Conservation (phyloP, 2,329 filamentous ascomycete genomes). For the Microcyclospora tardicrescens region DNA sequence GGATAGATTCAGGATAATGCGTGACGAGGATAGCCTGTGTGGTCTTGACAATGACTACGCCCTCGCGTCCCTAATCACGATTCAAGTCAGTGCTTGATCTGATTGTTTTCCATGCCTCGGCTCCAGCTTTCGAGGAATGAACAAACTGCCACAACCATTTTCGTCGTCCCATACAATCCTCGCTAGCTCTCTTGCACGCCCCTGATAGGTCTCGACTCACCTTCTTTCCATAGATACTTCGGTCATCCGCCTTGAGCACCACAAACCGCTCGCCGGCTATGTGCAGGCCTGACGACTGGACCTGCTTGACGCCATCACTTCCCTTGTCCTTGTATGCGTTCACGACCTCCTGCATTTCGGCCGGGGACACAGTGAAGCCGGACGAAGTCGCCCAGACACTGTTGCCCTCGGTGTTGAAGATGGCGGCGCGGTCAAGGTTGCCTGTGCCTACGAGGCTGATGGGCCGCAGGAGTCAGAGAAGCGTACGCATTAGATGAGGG, state of each 20-base stretch:
- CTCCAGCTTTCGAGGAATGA: not conserved
- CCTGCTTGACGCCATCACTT: slow-evolving; percentile 46
- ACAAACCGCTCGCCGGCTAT: slow-evolving; percentile 68
- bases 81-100: not conserved
- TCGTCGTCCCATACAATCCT: not conserved
- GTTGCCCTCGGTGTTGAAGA: slow-evolving; percentile 69
- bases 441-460: slow-evolving; percentile 64
- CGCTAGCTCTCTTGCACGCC: no score
- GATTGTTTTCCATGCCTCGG: not conserved
- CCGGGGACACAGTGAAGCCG: slow-evolving; percentile 57
- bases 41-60: slow-evolving; percentile 74
- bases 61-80: slow-evolving; percentile 55
- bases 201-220: slow-evolving; percentile 38
- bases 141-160: not conserved
- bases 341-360: slow-evolving; percentile 44
- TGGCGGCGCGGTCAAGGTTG: slow-evolving; percentile 72
- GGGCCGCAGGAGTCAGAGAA: slow-evolving; percentile 8
- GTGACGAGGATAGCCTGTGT: slow-evolving; percentile 76
- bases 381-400: slow-evolving; percentile 62
- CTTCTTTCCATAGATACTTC: slow-evolving; percentile 75
- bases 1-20: slow-evolving; percentile 64
- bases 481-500: slow-evolving; percentile 2
- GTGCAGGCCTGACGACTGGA: slow-evolving; percentile 61
- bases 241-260: slow-evolving; percentile 59
- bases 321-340: slow-evolving; percentile 41